Conservation (phyloP, 371 early-diverging fungal genomes). For the Conidiobolus incongruus region DNA sequence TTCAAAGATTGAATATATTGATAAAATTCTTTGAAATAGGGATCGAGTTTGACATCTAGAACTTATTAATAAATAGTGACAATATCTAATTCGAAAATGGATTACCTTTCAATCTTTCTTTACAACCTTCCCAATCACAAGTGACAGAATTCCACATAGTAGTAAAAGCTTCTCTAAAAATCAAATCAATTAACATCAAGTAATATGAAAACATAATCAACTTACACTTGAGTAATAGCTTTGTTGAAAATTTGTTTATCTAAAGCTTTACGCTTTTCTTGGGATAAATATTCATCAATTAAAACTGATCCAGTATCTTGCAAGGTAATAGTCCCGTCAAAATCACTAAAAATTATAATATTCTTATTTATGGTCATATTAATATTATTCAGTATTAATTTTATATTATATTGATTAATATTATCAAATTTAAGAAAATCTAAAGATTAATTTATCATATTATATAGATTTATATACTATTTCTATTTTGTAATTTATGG, state of each 20-base stretch:
- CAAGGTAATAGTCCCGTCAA: constrained; percentile 13
- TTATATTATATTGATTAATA: too few relatives aligned
- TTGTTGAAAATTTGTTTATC: too few relatives aligned
- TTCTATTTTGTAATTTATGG: too few relatives aligned
- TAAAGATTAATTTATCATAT: too few relatives aligned
- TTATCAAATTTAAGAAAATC: too few relatives aligned
- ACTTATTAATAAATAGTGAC: neutral
- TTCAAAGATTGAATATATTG: constrained; percentile 6
- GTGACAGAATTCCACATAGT: constrained; percentile 14
- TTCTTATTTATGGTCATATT: too few relatives aligned
- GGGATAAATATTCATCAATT: constrained; percentile 12
- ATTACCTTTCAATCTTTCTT: constrained; percentile 12
- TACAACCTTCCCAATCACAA: constrained; percentile 17
- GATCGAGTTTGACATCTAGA: constrained; percentile 13
- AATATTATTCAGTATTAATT: too few relatives aligned
- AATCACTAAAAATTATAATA: constrained; percentile 13
- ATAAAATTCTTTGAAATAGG: constrained; percentile 13
- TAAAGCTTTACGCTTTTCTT: constrained; percentile 8
- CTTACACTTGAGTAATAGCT: too few relatives aligned
- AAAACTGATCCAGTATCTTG: constrained; percentile 13
- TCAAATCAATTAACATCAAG: neutral
- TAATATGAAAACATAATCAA: neutral
- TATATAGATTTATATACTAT: too few relatives aligned
- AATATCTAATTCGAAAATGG: neutral
- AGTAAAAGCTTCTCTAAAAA: constrained; percentile 10